Base-by-base conservation (phyloP, 176 grass and related monocot species). In the Oryza rufipogon region DNA sequence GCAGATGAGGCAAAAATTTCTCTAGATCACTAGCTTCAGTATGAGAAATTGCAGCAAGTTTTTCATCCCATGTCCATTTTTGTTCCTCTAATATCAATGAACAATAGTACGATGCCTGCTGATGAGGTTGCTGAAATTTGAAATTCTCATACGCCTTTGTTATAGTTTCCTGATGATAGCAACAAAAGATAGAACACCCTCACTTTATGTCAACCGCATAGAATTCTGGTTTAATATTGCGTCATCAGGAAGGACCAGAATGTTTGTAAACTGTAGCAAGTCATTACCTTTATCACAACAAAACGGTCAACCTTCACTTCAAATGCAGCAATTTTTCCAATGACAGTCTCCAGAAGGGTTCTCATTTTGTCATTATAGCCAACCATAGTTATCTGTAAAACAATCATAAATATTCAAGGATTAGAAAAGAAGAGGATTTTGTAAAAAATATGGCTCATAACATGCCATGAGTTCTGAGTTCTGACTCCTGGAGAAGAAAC, bases 281-380 rank as follows among this genome's bases (percentile, higher is more conserved):
- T 12, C 71, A 60, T 85, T 89, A 98, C 96, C 96, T 98, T 98
- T 69, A 98, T 95, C 84, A 95, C 93, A 88, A 74, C 74, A 93
- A 95, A 98, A 44, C 96, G 91, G 71, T 98, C 96, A 61, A 77
- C 66, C 61, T 90, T 91, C 84, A 98, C 91, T 93, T 98, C 88
- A 90, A 98, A 98, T 45, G 92, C 80, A 52, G 76, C 73, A 83
- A 98, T 90, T 80, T 91, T 98, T 66, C 80, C 86, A 78, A 98
- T 83, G 86, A 98, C 88, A 81, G 91, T 95, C 61, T 92, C 89
- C 90, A 98, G 76, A 71, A 98, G 96, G 66, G 86, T 92, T 80
- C 87, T 82, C 91, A 98, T 98, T 95, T 95, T 98, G 83, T 98
- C 91, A 98, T 95, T 98, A 85, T 89, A 98, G 61, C 96, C 96